Evolutionary conservation across 106 monocot genomes (phyloP), one percentile per base, ranked within the genome.

Genomic region (Platanthera zijinensis): DNA sequence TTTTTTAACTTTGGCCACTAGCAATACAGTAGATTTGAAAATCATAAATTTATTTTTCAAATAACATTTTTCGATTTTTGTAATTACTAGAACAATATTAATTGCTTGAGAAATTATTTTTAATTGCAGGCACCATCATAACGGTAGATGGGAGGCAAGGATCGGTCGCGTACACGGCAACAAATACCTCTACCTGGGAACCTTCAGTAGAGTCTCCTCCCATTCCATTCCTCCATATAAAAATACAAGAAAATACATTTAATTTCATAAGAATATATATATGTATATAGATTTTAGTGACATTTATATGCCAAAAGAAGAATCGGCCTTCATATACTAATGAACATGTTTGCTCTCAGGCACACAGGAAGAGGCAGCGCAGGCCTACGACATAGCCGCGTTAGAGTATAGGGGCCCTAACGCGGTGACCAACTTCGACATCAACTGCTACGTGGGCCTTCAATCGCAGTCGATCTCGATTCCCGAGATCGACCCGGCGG

Each of bases 321-420:
- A 25, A 25, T 25, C 1, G 39, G 1, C 39, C 39, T 39, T 39
- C 39, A 39, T 39, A 39, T 39, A 39, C 3, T 39, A 39, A 39
- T 39, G 39, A 0, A 39, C 39, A 39, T 39, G 39, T 53, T 53
- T 62, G 2, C 48, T 53, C 11, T 10, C 76, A 97, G 96, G 83
- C 56, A 97, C 96, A 2, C 89, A 97, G 62, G 93, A 97, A 78
- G 96, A 97, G 76, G 96, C 96, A 18, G 96, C 96, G 1, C 80
- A 82, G 52, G 96, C 96, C 12, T 97, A 97, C 56, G 96, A 97
- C 76, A 78, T 86, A 14, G 96, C 96, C 10, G 96, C 93, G 0
- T 82, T 97, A 17, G 89, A 93, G 52, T 86, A 86, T 87, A 82
- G 93, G 81, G 96, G 96, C 1, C 59, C 71, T 22, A 83, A 71